Base-by-base conservation (phyloP, 2,329 filamentous ascomycete species). In the Neoarthrinium moseri region DNA sequence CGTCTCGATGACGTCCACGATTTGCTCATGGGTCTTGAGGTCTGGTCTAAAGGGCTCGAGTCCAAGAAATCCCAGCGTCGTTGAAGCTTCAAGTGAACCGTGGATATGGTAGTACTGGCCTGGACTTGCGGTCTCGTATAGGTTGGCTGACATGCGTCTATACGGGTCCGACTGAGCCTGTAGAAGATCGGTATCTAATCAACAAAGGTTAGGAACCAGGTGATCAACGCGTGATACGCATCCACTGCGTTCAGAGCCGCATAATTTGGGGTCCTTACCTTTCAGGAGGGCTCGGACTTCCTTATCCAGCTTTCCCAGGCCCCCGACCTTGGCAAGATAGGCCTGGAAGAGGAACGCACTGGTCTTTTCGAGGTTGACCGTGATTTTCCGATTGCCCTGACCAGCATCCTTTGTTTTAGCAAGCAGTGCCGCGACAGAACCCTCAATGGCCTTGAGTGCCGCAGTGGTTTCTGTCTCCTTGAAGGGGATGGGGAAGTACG, bases 41-140 rank as follows among this genome's bases (percentile, higher is more conserved):
- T 83, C 80, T 1, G 83, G 80, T 5, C 78, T 70, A 46, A 81
- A 74, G 0, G 83, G 71, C 40, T 83, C 77, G 4, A 89, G 66
- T 0, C 84, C 86, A 52, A 89, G 76, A 84, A 89, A 89, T 35
- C 78, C 73, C 22, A 89, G 67, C 0, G 84, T 86, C 8, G 78
- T 84, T 6, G 80, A 82, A 3, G 86, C 86, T 54, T 89, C 85
- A 1, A 90, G 66, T 1, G 86, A 89, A 35, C 86, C 86, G 59
- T 89, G 86, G 22, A 89, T 85, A 57, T 90, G 86, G 59, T 87
- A 90, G 57, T 81, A 89, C 58, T 84, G 74, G 15, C 77, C 80
- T 1, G 72, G 67, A n/a, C 72, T 74, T 59, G 80, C 84, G 7
- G 86, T 88, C 56, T 78, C 73, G 64, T 89, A 89, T 2, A 89